A percentile compares a stretch with the other conserved stretches of the same genome.
phyloP scores from a whole-genome alignment of 2,329 filamentous ascomycete species.

The Nannizzia gypsea region DNA sequence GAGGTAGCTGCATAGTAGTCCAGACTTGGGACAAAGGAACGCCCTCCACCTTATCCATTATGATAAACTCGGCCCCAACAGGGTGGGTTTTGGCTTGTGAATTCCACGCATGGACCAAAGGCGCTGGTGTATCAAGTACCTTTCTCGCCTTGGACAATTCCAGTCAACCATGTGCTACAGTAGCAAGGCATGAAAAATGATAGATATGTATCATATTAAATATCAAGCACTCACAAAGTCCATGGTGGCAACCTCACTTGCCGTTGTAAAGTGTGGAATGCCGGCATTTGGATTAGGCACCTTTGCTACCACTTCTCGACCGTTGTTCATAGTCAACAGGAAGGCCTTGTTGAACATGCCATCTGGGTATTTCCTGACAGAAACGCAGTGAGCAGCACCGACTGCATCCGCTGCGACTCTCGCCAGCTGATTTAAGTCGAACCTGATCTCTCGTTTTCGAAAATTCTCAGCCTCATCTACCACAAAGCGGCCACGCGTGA shows the following conservation, averaged over 20 bases:
- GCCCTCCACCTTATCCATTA: conserved; percentile 21
- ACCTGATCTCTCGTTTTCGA: conserved; percentile 14
- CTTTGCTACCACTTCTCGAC: conserved; percentile 21
- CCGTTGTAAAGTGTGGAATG: conserved; percentile 9
- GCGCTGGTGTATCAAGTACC: conserved; percentile 13
- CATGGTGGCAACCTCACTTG: conserved; percentile 20
- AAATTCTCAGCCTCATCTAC: conserved; percentile 19
- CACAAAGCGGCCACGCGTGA: conserved; percentile 22
- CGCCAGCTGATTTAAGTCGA: conserved; percentile 27
- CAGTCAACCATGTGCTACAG: background rate
- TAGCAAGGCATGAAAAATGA: background rate
- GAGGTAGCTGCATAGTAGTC: conserved; percentile 16
- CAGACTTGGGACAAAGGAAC: conserved; percentile 16
- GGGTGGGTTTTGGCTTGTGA: conserved; percentile 12
- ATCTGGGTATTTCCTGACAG: conserved; percentile 25
- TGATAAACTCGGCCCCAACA: conserved; percentile 14
- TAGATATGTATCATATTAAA: background rate
- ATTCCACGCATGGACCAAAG: conserved; percentile 14
- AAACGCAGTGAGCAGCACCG: conserved; percentile 21
- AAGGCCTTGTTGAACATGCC: conserved; percentile 28
- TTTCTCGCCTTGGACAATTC: conserved; percentile 7
- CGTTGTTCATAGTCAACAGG: conserved; percentile 24
- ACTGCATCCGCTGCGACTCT: conserved; percentile 21
- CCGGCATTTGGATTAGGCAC: conserved; percentile 23
- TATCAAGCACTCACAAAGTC: conserved; percentile 16